phyloP scores from a whole-genome alignment of 148 eudicot genomes.

The Arbutus unedo region DNA sequence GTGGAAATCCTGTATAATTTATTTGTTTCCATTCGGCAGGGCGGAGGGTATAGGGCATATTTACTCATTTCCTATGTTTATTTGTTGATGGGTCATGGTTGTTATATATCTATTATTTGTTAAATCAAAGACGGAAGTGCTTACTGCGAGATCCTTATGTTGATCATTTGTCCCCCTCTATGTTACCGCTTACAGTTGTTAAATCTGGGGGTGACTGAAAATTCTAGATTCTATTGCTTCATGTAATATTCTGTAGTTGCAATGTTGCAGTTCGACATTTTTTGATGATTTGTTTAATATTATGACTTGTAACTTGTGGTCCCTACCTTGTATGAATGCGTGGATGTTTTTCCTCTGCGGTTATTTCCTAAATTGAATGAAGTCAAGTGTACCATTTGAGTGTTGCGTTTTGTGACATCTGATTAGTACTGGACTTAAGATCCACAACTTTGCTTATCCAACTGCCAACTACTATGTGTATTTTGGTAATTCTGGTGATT shows the following conservation, averaged over 20 bases:
- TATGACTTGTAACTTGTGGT: neutral
- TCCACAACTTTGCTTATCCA: neutral
- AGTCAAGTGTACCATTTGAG: slow-evolving; percentile 4
- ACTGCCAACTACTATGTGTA: neutral
- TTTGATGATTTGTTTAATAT: neutral
- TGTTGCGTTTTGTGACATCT: neutral
- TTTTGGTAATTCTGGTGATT: neutral
- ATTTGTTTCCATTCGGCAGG: neutral
- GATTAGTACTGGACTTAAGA: neutral
- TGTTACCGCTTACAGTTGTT: neutral
- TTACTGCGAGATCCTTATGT: neutral
- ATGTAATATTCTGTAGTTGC: neutral
- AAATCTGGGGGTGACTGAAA: neutral
- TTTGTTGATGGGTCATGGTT: neutral
- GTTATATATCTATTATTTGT: neutral
- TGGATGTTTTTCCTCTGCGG: neutral
- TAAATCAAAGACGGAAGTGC: neutral
- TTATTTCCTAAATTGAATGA: neutral
- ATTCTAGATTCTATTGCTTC: neutral
- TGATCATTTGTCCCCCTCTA: neutral
- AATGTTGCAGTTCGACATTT: neutral
- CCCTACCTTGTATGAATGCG: neutral
- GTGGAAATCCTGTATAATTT: too few species aligned
- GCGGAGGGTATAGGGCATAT: neutral
- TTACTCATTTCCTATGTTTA: neutral